These are phyloP conservation scores for Yarrowia yakushimensis DNA, from an alignment of 805 yeast genomes.

Conservation along the genomic window DNA sequence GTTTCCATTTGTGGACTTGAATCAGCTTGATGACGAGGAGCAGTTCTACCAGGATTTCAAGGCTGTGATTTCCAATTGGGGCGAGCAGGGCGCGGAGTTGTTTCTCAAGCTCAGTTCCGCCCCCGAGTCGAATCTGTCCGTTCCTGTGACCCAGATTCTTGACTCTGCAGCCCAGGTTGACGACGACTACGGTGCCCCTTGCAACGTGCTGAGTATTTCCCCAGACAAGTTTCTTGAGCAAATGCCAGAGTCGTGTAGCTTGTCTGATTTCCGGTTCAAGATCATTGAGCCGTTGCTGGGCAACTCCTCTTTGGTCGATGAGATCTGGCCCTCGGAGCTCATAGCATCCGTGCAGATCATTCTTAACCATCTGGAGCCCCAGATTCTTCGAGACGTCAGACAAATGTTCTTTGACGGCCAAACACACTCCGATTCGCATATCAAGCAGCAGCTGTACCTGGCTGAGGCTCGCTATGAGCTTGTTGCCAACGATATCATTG, in stretches of 20 bases:
- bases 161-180: constrained; percentile 16
- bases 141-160: constrained; percentile 20
- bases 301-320: constrained; percentile 4
- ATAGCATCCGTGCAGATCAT: neutral
- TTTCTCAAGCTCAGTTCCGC: constrained; percentile 11
- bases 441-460: constrained; percentile 2
- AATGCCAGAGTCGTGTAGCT: constrained; percentile 1
- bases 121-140: constrained; percentile 11
- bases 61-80: constrained; percentile 14
- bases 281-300: constrained; percentile 15
- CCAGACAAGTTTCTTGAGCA: neutral
- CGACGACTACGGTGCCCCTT: neutral
- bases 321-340: constrained; percentile 18
- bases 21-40: neutral
- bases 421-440: neutral
- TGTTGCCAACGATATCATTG: constrained; percentile 12
- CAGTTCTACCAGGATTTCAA: constrained; percentile 9
- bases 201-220: neutral
- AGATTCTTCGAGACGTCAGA: neutral
- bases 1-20: neutral
- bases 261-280: constrained; percentile 14
- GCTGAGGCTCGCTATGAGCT: constrained; percentile 19
- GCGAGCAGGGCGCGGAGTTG: constrained; percentile 17
- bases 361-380: constrained; percentile 10
- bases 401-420: constrained; percentile 19